Evolutionary conservation across 805 yeast genomes (phyloP).

Genomic region (Barnettozyma siamensis): DNA sequence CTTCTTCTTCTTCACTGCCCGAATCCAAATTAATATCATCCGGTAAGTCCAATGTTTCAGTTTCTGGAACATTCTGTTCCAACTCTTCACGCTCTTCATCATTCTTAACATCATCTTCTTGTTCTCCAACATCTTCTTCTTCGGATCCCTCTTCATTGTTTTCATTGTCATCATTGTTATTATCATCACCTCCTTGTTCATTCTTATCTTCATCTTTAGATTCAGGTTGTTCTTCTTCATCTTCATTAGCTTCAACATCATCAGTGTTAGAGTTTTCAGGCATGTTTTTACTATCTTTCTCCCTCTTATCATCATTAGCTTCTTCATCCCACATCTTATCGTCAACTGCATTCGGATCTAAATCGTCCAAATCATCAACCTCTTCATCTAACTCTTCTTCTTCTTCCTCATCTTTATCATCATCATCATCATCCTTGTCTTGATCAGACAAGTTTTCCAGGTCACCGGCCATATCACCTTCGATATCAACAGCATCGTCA

Average conservation of each 20-base stretch:
- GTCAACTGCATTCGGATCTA: slow-evolving; percentile 92
- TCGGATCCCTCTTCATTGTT: slow-evolving; percentile 51
- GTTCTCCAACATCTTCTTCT: slow-evolving; percentile 75
- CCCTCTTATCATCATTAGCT: slow-evolving; percentile 67
- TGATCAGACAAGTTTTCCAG: slow-evolving; percentile 73
- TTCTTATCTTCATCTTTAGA: slow-evolving; percentile 29
- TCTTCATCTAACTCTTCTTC: slow-evolving; percentile 83
- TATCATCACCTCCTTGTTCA: slow-evolving; percentile 34
- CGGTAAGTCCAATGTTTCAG: slow-evolving; percentile 83
- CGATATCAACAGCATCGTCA: slow-evolving; percentile 88
- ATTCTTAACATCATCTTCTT: slow-evolving; percentile 69
- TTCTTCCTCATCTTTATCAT: slow-evolving; percentile 44
- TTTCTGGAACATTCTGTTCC: slow-evolving; percentile 73
- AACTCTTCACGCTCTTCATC: slow-evolving; percentile 57
- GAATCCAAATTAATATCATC: slow-evolving; percentile 87
- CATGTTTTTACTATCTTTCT: slow-evolving; percentile 72
- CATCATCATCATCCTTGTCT: slow-evolving; percentile 49
- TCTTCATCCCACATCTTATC: slow-evolving; percentile 99
- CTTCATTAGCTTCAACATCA: slow-evolving; percentile 35
- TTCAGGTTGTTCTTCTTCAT: slow-evolving; percentile 30
- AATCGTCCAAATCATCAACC: slow-evolving; percentile 79
- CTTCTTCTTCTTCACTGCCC: slow-evolving; percentile 57
- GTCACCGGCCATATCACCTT: slow-evolving; percentile 96
- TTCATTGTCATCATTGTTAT: slow-evolving; percentile 57
- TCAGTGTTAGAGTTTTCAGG: slow-evolving; percentile 51